These are phyloP conservation scores for Phytophthora fragariaefolia DNA, from an alignment of 352 stramenopile species.

Conservation along the genomic window DNA sequence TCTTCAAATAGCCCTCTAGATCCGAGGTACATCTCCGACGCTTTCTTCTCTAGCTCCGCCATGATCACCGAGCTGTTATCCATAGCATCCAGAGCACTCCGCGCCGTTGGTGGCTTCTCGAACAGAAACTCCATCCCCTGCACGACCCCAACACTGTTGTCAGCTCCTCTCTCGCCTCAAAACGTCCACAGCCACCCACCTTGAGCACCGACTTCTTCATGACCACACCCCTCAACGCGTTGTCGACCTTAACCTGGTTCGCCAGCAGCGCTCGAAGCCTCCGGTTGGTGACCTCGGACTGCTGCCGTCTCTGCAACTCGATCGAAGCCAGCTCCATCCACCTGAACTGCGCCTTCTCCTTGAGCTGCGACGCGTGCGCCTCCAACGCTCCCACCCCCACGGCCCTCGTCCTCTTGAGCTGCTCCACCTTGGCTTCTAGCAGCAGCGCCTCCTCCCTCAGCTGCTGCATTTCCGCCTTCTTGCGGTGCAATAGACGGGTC, in stretches of 20 bases:
- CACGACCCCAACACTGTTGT: background rate
- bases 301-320: constrained; percentile 31
- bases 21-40: constrained; percentile 19
- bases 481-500: constrained; percentile 33
- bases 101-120: background rate
- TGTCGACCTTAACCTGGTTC: constrained; percentile 36
- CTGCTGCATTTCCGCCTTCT: constrained; percentile 33
- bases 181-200: constrained; percentile 1
- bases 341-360: background rate
- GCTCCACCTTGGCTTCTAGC: constrained; percentile 29
- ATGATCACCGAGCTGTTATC: constrained; percentile 2
- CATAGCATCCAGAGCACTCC: background rate
- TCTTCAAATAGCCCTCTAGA: background rate
- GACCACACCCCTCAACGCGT: constrained; percentile 13
- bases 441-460: constrained; percentile 32
- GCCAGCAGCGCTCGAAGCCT: constrained; percentile 32
- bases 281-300: constrained; percentile 39
- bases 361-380: no score
- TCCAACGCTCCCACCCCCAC: background rate
- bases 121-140: constrained; percentile 36
- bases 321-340: constrained; percentile 31
- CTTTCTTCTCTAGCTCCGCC: constrained; percentile 17
- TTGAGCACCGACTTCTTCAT: constrained; percentile 31
- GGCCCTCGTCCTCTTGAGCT: constrained; percentile 33
- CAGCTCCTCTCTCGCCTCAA: background rate